Evolutionary conservation across 441 rosid genomes (phyloP).

Genomic region (Populus hybrid): DNA sequence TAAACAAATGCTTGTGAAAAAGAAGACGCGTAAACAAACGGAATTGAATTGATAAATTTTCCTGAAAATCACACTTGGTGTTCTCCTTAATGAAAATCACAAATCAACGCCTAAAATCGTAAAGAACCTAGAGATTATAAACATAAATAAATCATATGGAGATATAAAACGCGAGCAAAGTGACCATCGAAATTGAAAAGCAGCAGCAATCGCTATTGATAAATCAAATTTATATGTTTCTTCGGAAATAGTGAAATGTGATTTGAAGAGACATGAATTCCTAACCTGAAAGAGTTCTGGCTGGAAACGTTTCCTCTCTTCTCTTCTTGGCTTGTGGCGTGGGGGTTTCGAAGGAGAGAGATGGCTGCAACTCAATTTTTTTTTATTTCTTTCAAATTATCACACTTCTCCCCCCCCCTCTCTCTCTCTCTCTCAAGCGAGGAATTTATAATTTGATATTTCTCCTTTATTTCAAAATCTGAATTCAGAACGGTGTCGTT

Average conservation of each 20-base stretch:
- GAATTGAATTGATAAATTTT: too few relatives aligned
- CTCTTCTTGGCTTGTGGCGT: neutral
- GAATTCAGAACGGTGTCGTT: too few relatives aligned
- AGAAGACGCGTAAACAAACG: too few relatives aligned
- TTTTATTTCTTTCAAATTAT: too few relatives aligned
- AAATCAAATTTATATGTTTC: neutral
- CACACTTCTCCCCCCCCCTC: too few relatives aligned
- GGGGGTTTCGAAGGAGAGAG: neutral
- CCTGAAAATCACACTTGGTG: too few relatives aligned
- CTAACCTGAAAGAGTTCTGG: neutral
- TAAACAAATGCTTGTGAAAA: too few relatives aligned
- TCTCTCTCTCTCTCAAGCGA: too few relatives aligned
- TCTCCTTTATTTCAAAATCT: too few relatives aligned
- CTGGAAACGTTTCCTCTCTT: neutral
- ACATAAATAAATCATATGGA: neutral
- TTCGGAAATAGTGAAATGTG: neutral
- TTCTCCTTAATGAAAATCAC: too few relatives aligned
- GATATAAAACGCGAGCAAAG: neutral
- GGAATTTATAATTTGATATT: too few relatives aligned
- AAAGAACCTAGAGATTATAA: neutral
- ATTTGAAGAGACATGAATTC: neutral
- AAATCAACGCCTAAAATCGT: neutral
- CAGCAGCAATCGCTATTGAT: neutral
- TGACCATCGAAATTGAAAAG: neutral
- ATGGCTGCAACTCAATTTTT: constrained; percentile 1